Percentiles rank a stretch among this genome's conserved stretches.
phyloP scores from a whole-genome alignment of 352 stramenopile genomes.

The Phytophthora fragariae region DNA sequence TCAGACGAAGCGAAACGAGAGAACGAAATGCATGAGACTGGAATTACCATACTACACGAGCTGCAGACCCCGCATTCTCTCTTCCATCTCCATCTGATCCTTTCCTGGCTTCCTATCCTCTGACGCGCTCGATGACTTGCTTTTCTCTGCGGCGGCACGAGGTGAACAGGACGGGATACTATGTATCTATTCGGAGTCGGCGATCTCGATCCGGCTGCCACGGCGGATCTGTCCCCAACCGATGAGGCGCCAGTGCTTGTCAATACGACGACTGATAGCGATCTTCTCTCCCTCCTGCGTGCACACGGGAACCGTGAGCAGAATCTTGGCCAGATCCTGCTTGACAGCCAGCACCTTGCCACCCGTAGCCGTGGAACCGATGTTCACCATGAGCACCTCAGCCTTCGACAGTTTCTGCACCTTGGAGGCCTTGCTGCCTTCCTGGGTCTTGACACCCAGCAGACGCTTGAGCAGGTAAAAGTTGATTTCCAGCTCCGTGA shows the following conservation, averaged over 20 bases:
- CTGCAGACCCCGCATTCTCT: slow-evolving; percentile 36
- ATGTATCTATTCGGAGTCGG: slow-evolving; percentile 86
- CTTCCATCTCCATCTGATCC: slow-evolving; percentile 43
- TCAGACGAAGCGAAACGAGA: slow-evolving; percentile 16
- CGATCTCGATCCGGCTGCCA: slow-evolving; percentile 95
- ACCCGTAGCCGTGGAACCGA: slow-evolving; percentile 99
- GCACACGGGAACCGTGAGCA: slow-evolving; percentile 99
- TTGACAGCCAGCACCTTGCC: slow-evolving; percentile 96
- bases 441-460: slow-evolving; percentile 99
- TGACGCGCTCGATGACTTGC: slow-evolving; percentile 26
- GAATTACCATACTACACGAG: slow-evolving; percentile 49
- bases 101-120: slow-evolving; percentile 37
- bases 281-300: slow-evolving; percentile 99
- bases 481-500: slow-evolving; percentile 99
- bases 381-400: slow-evolving; percentile 99
- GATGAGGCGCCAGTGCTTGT: slow-evolving; percentile 99
- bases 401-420: slow-evolving; percentile 99
- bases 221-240: slow-evolving; percentile 99
- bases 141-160: slow-evolving; percentile 34
- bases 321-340: slow-evolving; percentile 98
- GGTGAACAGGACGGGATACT: slow-evolving; percentile 22
- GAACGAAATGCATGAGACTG: slow-evolving; percentile 41
- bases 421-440: slow-evolving; percentile 99
- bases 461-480: slow-evolving; percentile 99
- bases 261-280: slow-evolving; percentile 98